A percentile compares a stretch with the other conserved stretches of the same genome.
Conservation (phyloP, 2,329 filamentous ascomycete genomes). For the Fusarium mangiferae region DNA sequence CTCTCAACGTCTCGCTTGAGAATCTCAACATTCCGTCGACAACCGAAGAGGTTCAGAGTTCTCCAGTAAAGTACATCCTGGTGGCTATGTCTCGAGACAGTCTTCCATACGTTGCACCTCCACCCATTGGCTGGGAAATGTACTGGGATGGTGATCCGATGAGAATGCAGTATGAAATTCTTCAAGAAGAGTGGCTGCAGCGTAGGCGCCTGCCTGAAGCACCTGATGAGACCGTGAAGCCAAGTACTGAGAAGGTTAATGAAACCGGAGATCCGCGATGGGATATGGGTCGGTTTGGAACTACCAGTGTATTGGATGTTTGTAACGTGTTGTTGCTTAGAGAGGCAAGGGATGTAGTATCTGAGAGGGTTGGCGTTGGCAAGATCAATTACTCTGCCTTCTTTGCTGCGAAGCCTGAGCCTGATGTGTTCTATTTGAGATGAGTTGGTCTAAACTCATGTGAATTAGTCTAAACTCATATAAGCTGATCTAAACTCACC, state of each 20-base stretch:
- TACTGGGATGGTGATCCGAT: slow-evolving; percentile 14
- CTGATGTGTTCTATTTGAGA: not conserved
- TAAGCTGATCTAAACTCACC: too few relatives aligned
- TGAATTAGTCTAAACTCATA: not conserved
- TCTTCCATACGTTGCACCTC: slow-evolving; percentile 1
- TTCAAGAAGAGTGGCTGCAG: slow-evolving; percentile 1
- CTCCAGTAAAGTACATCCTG: not conserved
- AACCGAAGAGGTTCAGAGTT: accelerated
- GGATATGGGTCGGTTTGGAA: slow-evolving; percentile 10
- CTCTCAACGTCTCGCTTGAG: not conserved
- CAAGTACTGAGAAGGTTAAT: not conserved
- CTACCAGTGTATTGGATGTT: not conserved
- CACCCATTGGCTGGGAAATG: not conserved
- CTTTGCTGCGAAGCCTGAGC: not conserved
- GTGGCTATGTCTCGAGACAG: slow-evolving; percentile 15
- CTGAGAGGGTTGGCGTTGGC: slow-evolving; percentile 11
- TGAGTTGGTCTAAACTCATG: not conserved
- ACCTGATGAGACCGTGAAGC: not conserved
- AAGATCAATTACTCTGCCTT: slow-evolving; percentile 9
- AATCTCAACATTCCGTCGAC: not conserved
- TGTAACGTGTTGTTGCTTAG: slow-evolving; percentile 10
- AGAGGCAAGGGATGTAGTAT: not conserved
- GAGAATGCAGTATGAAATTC: not conserved
- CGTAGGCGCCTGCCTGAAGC: not conserved
- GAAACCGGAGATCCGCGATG: slow-evolving; percentile 16